phyloP scores from a whole-genome alignment of 805 yeast species.

The Ogataea sp. region DNA sequence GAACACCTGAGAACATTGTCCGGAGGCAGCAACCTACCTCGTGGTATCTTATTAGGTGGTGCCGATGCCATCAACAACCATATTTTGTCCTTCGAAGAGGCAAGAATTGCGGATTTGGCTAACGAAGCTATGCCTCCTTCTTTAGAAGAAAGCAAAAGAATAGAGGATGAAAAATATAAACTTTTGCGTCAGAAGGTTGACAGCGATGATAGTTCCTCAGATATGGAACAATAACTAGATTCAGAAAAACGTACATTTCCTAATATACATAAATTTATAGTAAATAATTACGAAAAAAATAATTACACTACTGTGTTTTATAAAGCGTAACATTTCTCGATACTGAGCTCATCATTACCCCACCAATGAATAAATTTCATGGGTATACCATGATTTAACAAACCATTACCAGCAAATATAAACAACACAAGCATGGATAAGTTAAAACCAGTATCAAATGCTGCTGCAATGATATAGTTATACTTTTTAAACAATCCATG shows the following conservation, averaged over 20 bases:
- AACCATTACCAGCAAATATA: slow-evolving; percentile 18
- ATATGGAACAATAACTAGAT: neutral
- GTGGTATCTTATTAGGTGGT: slow-evolving; percentile 81
- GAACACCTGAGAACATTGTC: slow-evolving; percentile 68
- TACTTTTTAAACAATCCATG: slow-evolving; percentile 33
- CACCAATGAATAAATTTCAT: slow-evolving; percentile 34
- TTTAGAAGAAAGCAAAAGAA: slow-evolving; percentile 11
- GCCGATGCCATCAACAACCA: slow-evolving; percentile 68
- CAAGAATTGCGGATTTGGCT: slow-evolving; percentile 65
- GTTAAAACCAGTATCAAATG: slow-evolving; percentile 43
- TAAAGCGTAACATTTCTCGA: slow-evolving; percentile 40
- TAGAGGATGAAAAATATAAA: slow-evolving; percentile 6
- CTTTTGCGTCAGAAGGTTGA: slow-evolving; percentile 3
- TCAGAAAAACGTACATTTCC: neutral
- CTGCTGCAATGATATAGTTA: slow-evolving; percentile 43
- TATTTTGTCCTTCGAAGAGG: slow-evolving; percentile 73
- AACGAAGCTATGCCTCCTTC: slow-evolving; percentile 88
- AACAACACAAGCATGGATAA: slow-evolving; percentile 33
- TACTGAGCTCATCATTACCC: slow-evolving; percentile 36
- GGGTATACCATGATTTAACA: slow-evolving; percentile 4
- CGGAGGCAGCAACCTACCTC: slow-evolving; percentile 67
- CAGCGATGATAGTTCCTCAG: neutral
- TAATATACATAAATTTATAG: neutral
- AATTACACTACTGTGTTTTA: neutral
- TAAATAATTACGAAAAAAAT: neutral